These are phyloP conservation scores for Cavenderia fasciculata DNA, from an alignment of 78 protist genomes.

Conservation along the genomic window DNA sequence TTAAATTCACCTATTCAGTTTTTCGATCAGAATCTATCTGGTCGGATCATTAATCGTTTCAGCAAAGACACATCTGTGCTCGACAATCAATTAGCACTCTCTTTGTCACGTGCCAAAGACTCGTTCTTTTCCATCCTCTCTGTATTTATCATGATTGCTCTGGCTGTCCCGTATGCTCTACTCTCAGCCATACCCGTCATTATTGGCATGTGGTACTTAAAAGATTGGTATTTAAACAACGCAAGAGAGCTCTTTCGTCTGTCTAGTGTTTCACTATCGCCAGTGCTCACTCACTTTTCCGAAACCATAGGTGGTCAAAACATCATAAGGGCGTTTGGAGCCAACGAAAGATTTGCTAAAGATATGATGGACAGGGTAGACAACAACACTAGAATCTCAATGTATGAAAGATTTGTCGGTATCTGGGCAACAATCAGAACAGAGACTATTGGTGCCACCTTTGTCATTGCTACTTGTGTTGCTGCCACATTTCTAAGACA, in stretches of 20 bases:
- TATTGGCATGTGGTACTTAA: background rate
- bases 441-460: slow-evolving; percentile 36
- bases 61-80: slow-evolving; percentile 63
- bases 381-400: background rate
- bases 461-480: slow-evolving; percentile 57
- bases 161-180: background rate
- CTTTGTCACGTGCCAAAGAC: background rate
- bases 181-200: background rate
- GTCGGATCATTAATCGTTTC: slow-evolving; percentile 97
- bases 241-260: background rate
- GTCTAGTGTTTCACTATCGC: background rate
- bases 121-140: background rate
- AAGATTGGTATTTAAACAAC: background rate
- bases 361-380: background rate
- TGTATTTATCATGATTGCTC: background rate
- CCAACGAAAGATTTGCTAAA: background rate
- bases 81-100: background rate
- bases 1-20: slow-evolving; percentile 65
- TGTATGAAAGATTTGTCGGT: slow-evolving; percentile 73
- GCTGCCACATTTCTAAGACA: background rate
- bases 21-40: slow-evolving; percentile 96
- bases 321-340: background rate
- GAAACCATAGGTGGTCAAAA: background rate
- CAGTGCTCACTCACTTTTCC: background rate
- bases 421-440: slow-evolving; percentile 14